A percentile compares a stretch with the other conserved stretches of the same genome.
These are phyloP conservation scores for Fusarium sp. DNA, from an alignment of 2,329 filamentous ascomycete species.

Conservation along the genomic window DNA sequence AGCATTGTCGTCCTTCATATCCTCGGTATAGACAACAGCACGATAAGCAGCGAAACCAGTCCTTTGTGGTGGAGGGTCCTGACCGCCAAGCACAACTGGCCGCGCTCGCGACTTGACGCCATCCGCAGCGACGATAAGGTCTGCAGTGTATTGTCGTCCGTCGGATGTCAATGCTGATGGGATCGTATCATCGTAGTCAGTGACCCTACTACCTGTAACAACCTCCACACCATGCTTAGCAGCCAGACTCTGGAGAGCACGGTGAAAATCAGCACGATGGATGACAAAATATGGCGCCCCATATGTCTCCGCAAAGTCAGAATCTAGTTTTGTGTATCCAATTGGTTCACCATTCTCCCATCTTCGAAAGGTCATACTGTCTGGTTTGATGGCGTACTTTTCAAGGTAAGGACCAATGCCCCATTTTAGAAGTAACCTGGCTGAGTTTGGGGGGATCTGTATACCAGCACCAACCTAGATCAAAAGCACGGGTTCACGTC, in stretches of 20 bases:
- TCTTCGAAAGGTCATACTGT: constrained; percentile 10
- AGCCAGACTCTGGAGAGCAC: neutral
- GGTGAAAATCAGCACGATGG: constrained; percentile 5
- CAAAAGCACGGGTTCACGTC: neutral
- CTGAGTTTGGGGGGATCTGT: constrained; percentile 4
- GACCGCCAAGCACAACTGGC: constrained; percentile 1
- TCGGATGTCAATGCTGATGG: neutral
- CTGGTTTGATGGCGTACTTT: neutral
- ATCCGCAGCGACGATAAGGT: neutral
- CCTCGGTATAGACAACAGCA: neutral
- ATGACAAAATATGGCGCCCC: constrained; percentile 4
- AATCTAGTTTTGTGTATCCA: neutral
- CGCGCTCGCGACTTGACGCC: constrained; percentile 8
- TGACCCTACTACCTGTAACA: neutral
- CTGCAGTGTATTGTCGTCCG: neutral
- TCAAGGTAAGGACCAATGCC: neutral
- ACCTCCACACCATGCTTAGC: neutral
- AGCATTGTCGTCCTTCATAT: neutral
- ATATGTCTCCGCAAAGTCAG: neutral
- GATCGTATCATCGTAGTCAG: neutral
- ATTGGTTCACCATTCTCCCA: constrained; percentile 2
- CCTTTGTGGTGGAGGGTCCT: neutral
- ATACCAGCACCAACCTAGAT: constrained; percentile 13
- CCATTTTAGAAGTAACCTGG: neutral
- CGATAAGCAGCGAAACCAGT: constrained; percentile 9